Conservation (phyloP, 352 stramenopile genomes). For the Phytophthora kernoviae region DNA sequence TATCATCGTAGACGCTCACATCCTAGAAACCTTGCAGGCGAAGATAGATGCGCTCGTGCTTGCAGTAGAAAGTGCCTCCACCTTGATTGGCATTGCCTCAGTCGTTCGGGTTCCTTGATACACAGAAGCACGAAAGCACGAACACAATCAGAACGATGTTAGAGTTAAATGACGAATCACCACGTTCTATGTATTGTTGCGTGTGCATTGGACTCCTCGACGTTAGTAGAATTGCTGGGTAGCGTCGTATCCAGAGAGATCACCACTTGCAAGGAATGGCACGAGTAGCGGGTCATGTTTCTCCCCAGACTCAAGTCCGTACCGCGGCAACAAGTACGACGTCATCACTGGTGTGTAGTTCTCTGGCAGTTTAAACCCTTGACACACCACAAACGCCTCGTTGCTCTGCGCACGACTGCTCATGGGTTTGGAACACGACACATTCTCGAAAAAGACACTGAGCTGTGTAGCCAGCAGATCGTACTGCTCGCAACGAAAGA, state of each 20-base stretch:
- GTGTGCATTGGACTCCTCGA: background rate
- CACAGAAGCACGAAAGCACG: constrained; percentile 1
- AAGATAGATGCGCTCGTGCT: constrained; percentile 52
- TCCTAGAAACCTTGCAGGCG: constrained; percentile 48
- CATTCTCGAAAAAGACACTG: constrained; percentile 94
- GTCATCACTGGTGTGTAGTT: constrained; percentile 89
- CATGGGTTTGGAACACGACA: constrained; percentile 97
- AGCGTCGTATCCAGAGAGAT: constrained; percentile 92
- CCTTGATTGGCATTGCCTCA: constrained; percentile 42
- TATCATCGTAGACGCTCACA: constrained; percentile 28
- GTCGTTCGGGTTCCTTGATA: constrained; percentile 42
- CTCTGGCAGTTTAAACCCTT: constrained; percentile 88
- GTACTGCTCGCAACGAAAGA: constrained; percentile 98
- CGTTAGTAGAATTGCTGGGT: constrained; percentile 56
- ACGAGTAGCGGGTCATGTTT: constrained; percentile 74
- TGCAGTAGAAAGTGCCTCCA: constrained; percentile 48
- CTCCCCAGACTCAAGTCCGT: constrained; percentile 54
- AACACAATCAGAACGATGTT: background rate
- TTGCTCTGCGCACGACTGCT: constrained; percentile 96
- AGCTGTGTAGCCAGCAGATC: constrained; percentile 97
- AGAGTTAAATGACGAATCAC: constrained; percentile 1
- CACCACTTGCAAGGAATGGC: constrained; percentile 92
- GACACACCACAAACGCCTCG: constrained; percentile 97
- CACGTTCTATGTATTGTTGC: constrained; percentile 23
- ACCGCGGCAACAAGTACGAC: constrained; percentile 72